Conservation (phyloP, 2,329 filamentous ascomycete species). For the Colletotrichum costaricense region DNA sequence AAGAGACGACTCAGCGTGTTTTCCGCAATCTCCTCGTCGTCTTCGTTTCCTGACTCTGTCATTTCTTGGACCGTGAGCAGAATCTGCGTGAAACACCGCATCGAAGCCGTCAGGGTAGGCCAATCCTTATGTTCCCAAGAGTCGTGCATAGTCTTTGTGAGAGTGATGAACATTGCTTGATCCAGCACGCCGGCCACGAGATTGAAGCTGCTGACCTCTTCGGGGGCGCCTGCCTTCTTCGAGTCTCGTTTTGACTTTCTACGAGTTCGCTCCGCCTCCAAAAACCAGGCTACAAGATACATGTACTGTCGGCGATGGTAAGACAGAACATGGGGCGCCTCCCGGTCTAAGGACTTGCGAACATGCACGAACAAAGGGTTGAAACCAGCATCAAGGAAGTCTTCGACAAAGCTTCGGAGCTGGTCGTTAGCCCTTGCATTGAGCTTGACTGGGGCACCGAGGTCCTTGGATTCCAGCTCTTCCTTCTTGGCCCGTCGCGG, state of each 20-base stretch:
- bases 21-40: conserved; percentile 98
- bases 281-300: conserved; percentile 92
- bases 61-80: conserved; percentile 93
- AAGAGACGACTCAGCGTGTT: conserved; percentile 98
- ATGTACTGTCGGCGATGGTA: conserved; percentile 89
- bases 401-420: conserved; percentile 85
- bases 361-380: conserved; percentile 90
- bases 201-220: conserved; percentile 80
- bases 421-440: conserved; percentile 80
- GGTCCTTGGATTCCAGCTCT: conserved; percentile 75
- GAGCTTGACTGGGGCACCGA: conserved; percentile 78
- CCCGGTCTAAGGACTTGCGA: conserved; percentile 89
- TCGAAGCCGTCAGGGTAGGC: conserved; percentile 86
- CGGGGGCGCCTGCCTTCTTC: conserved; percentile 53
- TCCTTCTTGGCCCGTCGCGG: conserved; percentile 73
- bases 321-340: conserved; percentile 82
- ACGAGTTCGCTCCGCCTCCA: conserved; percentile 84
- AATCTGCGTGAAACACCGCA: conserved; percentile 96
- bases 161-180: conserved; percentile 91
- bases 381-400: conserved; percentile 95
- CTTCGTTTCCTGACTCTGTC: conserved; percentile 83
- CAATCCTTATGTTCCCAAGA: conserved; percentile 86
- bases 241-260: conserved; percentile 68
- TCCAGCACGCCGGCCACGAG: conserved; percentile 90
- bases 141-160: conserved; percentile 85